Conservation (phyloP, 495 filamentous ascomycete genomes). For the Podospora appendiculata region DNA sequence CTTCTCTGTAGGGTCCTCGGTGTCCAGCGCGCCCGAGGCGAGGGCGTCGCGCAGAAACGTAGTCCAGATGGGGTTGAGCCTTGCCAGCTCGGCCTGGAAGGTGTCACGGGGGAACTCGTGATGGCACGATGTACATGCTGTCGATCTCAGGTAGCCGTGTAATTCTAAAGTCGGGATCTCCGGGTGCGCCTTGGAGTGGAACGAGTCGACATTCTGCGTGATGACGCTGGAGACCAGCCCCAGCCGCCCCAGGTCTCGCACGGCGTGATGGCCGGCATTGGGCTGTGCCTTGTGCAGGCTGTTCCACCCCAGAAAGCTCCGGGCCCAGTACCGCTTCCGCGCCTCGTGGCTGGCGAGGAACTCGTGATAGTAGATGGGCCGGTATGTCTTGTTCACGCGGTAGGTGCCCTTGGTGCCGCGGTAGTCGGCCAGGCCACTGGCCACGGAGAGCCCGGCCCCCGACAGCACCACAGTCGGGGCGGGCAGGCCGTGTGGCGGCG, state of each 20-base stretch:
- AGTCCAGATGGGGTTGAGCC: constrained; percentile 81
- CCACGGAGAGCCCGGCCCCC: constrained; percentile 89
- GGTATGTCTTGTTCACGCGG: constrained; percentile 77
- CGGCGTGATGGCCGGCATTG: constrained; percentile 71
- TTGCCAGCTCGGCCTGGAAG: constrained; percentile 70
- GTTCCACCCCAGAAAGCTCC: constrained; percentile 90
- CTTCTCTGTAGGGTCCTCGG: constrained; percentile 66
- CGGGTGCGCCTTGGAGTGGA: constrained; percentile 75
- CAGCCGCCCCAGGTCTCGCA: constrained; percentile 59
- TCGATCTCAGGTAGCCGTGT: constrained; percentile 78
- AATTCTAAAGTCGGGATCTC: constrained; percentile 69
- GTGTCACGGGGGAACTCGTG: constrained; percentile 55
- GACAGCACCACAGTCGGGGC: constrained; percentile 63
- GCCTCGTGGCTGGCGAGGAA: constrained; percentile 77
- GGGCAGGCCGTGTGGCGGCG: constrained; percentile 41
- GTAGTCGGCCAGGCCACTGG: constrained; percentile 89
- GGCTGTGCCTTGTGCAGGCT: constrained; percentile 68
- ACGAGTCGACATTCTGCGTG: constrained; percentile 96
- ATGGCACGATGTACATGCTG: constrained; percentile 73
- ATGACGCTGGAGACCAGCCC: constrained; percentile 71
- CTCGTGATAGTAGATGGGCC: constrained; percentile 89
- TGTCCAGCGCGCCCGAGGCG: constrained; percentile 63
- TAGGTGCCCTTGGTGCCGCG: constrained; percentile 87
- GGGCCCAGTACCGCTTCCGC: constrained; percentile 91
- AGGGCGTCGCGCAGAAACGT: constrained; percentile 65